phyloP scores from a whole-genome alignment of 164 flowering plant genomes.

The Vitis rotundifolia region DNA sequence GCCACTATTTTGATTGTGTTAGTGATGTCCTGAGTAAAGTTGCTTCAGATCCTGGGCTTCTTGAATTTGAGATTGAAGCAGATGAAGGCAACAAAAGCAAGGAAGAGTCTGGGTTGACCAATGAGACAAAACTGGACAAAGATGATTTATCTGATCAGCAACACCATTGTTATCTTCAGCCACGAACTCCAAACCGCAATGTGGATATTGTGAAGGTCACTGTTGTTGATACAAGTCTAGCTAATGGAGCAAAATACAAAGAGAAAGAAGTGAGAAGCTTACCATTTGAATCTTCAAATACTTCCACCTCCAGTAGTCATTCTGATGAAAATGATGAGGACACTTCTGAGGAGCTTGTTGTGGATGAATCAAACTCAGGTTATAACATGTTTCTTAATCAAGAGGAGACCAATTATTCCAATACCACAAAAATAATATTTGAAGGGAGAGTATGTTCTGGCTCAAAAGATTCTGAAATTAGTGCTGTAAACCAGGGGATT shows the following conservation, averaged over 20 bases:
- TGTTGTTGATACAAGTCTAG: constrained; percentile 44
- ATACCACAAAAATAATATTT: constrained; percentile 1
- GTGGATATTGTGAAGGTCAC: constrained; percentile 32
- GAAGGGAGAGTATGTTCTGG: constrained; percentile 10
- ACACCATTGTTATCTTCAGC: constrained; percentile 34
- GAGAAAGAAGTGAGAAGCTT: constrained; percentile 42
- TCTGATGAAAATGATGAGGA: constrained; percentile 32
- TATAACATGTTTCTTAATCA: constrained; percentile 7
- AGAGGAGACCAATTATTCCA: constrained; percentile 11
- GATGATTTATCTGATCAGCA: constrained; percentile 25
- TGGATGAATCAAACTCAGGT: constrained; percentile 24
- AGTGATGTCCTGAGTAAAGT: constrained; percentile 46
- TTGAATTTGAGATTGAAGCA: constrained; percentile 34
- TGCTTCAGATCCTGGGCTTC: constrained; percentile 41
- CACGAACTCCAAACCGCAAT: constrained; percentile 19
- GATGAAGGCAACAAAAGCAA: constrained; percentile 14
- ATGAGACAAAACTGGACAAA: constrained; percentile 29
- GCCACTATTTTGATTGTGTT: constrained; percentile 52
- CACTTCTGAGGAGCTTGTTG: constrained; percentile 27
- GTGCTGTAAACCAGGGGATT: constrained; percentile 14
- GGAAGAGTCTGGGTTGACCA: constrained; percentile 26
- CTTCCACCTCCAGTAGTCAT: constrained; percentile 10
- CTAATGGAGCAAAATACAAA: constrained; percentile 15
- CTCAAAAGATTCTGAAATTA: constrained; percentile 1
- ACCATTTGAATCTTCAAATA: constrained; percentile 32